Percentiles rank a stretch among this genome's conserved stretches.
phyloP scores from a whole-genome alignment of 2,329 filamentous ascomycete species.

The Diaporthe humulicola region DNA sequence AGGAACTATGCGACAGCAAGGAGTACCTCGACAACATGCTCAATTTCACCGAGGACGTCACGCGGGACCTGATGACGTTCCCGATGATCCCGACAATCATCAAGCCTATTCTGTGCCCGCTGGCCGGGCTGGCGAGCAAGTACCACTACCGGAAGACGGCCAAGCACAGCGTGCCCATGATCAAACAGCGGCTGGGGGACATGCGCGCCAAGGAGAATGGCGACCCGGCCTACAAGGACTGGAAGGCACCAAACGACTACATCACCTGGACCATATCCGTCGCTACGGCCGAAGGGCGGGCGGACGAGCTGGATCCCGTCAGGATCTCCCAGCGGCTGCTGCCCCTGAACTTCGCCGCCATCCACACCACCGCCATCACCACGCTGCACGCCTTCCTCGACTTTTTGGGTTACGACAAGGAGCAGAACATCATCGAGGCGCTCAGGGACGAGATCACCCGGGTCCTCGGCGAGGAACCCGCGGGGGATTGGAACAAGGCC shows the following conservation, averaged over 20 bases:
- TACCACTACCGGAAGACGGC: conserved; percentile 60
- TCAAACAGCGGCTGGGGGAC: conserved; percentile 61
- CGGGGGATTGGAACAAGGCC: conserved; percentile 60
- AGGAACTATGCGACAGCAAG: conserved; percentile 54
- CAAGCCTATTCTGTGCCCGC: conserved; percentile 62
- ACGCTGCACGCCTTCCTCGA: conserved; percentile 62
- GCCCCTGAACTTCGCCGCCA: conserved; percentile 69
- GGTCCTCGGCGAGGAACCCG: conserved; percentile 49
- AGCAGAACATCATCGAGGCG: conserved; percentile 50
- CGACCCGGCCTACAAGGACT: conserved; percentile 56
- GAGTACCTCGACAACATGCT: conserved; percentile 61
- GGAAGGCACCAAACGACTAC: conserved; percentile 66
- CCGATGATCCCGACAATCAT: conserved; percentile 60
- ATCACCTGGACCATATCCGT: conserved; percentile 69
- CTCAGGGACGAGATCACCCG: conserved; percentile 59
- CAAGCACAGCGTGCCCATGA: conserved; percentile 59
- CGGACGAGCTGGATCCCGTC: conserved; percentile 59
- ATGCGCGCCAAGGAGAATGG: conserved; percentile 56
- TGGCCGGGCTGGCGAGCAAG: conserved; percentile 60
- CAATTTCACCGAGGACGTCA: conserved; percentile 63
- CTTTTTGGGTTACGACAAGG: conserved; percentile 55
- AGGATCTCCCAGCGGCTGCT: conserved; percentile 65
- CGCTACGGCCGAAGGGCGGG: conserved; percentile 58
- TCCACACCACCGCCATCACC: conserved; percentile 69
- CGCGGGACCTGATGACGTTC: conserved; percentile 60